Conservation (phyloP, 495 filamentous ascomycete species). For the Collariella sp. region DNA sequence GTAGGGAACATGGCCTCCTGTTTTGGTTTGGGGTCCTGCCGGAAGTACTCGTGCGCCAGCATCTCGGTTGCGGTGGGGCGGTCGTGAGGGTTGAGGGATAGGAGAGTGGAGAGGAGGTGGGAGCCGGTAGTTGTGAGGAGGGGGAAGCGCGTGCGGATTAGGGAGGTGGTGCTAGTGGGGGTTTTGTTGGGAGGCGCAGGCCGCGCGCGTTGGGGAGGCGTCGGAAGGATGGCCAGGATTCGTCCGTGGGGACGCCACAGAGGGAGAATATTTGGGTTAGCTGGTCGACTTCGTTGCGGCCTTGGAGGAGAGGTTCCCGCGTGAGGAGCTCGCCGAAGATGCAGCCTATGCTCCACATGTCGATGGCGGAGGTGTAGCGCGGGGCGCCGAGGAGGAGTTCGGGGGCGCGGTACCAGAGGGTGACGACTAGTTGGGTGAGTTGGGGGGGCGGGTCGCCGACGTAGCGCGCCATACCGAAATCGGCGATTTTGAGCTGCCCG, state of each 20-base stretch:
- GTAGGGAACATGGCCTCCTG: slow-evolving; percentile 80
- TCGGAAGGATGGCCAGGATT: slow-evolving; percentile 78
- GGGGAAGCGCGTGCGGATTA: slow-evolving; percentile 67
- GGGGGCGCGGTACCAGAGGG: slow-evolving; percentile 91
- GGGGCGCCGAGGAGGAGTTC: slow-evolving; percentile 80
- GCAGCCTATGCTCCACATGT: slow-evolving; percentile 95
- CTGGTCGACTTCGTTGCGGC: slow-evolving; percentile 91
- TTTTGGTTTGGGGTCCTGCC: slow-evolving; percentile 82
- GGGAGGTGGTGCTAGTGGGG: slow-evolving; percentile 27
- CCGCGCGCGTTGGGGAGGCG: slow-evolving; percentile 83
- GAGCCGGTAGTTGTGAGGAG: slow-evolving; percentile 70
- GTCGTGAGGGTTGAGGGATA: slow-evolving; percentile 64
- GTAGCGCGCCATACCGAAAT: slow-evolving; percentile 96
- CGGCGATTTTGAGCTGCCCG: slow-evolving; percentile 89
- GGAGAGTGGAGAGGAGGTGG: slow-evolving; percentile 55
- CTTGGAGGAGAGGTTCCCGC: slow-evolving; percentile 77
- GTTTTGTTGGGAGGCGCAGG: slow-evolving; percentile 60
- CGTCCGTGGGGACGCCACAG: slow-evolving; percentile 80
- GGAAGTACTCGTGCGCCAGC: slow-evolving; percentile 67
- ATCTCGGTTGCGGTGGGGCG: slow-evolving; percentile 56
- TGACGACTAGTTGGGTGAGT: slow-evolving; percentile 90
- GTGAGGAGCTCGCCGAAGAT: slow-evolving; percentile 89
- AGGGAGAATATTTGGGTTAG: slow-evolving; percentile 69
- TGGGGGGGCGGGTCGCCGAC: slow-evolving; percentile 70
- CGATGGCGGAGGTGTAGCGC: slow-evolving; percentile 67